A percentile compares a stretch with the other conserved stretches of the same genome.
Evolutionary conservation across 805 yeast genomes (phyloP).

Genomic region (Metschnikowia similis): DNA sequence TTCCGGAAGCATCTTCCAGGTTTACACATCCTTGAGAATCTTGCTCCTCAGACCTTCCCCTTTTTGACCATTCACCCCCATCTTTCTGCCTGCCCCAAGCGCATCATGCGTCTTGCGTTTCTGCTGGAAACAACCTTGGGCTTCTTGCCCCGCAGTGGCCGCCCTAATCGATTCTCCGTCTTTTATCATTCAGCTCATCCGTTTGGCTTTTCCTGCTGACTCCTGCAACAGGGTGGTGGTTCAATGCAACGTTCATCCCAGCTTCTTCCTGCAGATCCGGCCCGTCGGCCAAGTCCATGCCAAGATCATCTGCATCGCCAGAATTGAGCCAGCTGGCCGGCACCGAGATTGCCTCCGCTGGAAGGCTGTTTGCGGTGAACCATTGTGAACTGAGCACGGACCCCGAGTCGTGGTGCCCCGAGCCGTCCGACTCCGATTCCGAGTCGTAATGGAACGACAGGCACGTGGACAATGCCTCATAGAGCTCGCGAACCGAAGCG

Average conservation of each 20-base stretch:
- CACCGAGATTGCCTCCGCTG: constrained; percentile 15
- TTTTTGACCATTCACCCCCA: no score
- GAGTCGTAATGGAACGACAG: constrained; percentile 36
- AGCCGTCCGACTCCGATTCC: constrained; percentile 19
- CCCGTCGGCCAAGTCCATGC: constrained; percentile 19
- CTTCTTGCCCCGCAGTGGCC: no score
- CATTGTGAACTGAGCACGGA: constrained; percentile 8
- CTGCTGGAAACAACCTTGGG: no score
- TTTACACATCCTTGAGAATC: no score
- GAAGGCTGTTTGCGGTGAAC: constrained; percentile 12
- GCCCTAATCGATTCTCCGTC: constrained; percentile 1
- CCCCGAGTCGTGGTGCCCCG: constrained; percentile 9
- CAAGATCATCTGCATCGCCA: constrained; percentile 40
- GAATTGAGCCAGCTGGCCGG: constrained; percentile 26
- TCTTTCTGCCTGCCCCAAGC: no score
- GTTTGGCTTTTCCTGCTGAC: constrained; percentile 25
- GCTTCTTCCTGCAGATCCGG: constrained; percentile 25
- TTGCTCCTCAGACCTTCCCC: no score
- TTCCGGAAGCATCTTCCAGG: no score
- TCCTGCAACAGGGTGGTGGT: constrained; percentile 34
- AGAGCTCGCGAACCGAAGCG: constrained; percentile 17
- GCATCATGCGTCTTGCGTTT: no score
- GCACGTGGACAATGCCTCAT: constrained; percentile 34
- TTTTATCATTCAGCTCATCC: constrained; percentile 12
- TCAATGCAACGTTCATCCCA: constrained; percentile 42